Base-by-base conservation (phyloP, 169 alveolate genomes). In the Plasmodium yoelii region DNA sequence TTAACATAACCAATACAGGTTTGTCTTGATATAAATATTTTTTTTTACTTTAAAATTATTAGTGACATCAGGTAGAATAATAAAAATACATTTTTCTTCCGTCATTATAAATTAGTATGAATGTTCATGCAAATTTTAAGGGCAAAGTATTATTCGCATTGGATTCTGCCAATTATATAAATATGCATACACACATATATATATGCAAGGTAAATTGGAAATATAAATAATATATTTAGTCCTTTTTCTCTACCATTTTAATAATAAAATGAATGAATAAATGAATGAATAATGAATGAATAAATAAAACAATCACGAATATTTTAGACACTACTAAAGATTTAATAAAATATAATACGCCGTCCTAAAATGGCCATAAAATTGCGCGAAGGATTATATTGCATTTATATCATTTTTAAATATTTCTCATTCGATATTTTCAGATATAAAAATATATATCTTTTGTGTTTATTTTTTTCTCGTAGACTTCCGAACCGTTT, bases 41-140 rank as follows among this genome's bases (percentile, higher is more conserved):
- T 59, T 22, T 82, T 59, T 82, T 82, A 82, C 90, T 82, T 82
- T 82, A 56, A 68, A 59, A 65, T 68, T 57, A 46, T 47, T 56
- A n/a, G 90, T 82, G 44, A 82, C 90, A 60, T 82, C 90, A 44
- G 90, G 90, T 2, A 82, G 61, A 39, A 82, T 82, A 59, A 82
- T 57, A 61, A 82, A 82, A 51, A 82, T 39, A 61, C 90, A 82
- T 26, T 84, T 68, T 82, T 82, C 90, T 47, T 82, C 90, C 49
- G 67, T 67, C 90, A 82, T 82, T 60, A 55, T 82, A 59, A 26
- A 53, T 68, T 61, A 67, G 57, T 22, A 59, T n/a, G 24, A 47
- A n/a, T 42, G 60, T 19, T 7, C 49, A 13, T 49, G 60, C 19
- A 51, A 51, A 51, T 51, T 13, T 15, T 51, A 15, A 51, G 19